Conservation (phyloP, 1,284 basidiomycete genomes). For the Rhodotorula sp. region DNA sequence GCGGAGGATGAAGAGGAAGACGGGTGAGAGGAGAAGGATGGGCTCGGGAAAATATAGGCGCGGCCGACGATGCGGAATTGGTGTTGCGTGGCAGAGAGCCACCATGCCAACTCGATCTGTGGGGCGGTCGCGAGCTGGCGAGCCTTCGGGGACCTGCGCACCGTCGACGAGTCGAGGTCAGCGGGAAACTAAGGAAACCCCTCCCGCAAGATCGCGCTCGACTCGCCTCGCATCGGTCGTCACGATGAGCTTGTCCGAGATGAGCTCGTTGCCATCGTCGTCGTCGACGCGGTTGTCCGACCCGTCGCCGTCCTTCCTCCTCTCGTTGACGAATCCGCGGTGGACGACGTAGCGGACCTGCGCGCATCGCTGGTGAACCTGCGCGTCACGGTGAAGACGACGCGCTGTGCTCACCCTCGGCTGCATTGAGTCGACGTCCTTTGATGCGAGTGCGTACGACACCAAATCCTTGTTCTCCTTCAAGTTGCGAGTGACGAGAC, state of each 20-base stretch:
- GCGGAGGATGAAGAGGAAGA: neutral
- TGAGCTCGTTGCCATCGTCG: conserved; percentile 42
- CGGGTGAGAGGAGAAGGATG: conserved; percentile 18
- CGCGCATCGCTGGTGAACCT: neutral
- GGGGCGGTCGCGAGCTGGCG: conserved; percentile 43
- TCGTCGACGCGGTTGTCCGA: conserved; percentile 41
- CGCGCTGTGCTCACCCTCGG: conserved; percentile 18
- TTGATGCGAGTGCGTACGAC: conserved; percentile 47
- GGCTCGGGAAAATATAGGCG: conserved; percentile 47
- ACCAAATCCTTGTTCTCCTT: conserved; percentile 43
- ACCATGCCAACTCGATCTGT: conserved; percentile 49
- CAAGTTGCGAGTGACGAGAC: conserved; percentile 29
- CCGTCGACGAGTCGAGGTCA: neutral
- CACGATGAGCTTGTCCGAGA: conserved; percentile 46
- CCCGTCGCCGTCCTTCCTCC: conserved; percentile 41
- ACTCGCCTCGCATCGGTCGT: conserved; percentile 48
- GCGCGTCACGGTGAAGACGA: too few relatives aligned
- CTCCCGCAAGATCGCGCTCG: too few relatives aligned
- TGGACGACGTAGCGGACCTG: conserved; percentile 49
- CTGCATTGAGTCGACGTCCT: neutral
- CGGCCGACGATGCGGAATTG: conserved; percentile 49
- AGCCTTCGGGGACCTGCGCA: conserved; percentile 46
- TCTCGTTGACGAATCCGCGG: conserved; percentile 50
- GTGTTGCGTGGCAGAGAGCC: conserved; percentile 47
- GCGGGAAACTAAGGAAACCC: too few relatives aligned